Conservation (phyloP, 2,329 filamentous ascomycete species). For the Stemphylium beticola region DNA sequence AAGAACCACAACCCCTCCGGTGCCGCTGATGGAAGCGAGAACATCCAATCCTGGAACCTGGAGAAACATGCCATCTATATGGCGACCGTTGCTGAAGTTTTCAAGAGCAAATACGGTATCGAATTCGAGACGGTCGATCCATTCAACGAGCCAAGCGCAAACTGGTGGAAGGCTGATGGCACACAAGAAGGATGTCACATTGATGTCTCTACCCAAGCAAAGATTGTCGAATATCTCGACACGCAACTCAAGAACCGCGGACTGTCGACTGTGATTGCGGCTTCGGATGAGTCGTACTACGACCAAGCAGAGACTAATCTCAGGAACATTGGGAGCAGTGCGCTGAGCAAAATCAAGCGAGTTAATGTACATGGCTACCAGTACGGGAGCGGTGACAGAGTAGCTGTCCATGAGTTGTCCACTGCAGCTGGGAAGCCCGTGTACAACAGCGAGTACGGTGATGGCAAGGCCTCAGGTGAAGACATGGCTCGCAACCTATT, state of each 20-base stretch:
- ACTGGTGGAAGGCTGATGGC: conserved; percentile 17
- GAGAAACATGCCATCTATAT: conserved; percentile 15
- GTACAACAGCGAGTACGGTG: conserved; percentile 16
- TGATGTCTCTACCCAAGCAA: conserved; percentile 7
- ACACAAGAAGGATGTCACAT: conserved; percentile 16
- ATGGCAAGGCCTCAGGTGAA: conserved; percentile 4
- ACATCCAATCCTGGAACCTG: conserved; percentile 14
- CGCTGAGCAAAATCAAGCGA: conserved; percentile 8
- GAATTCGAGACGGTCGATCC: conserved; percentile 12
- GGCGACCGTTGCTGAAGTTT: conserved; percentile 10
- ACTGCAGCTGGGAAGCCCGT: conserved; percentile 1
- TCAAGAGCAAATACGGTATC: conserved; percentile 9
- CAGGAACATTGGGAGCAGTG: conserved; percentile 8
- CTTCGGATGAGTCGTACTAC: conserved; percentile 15
- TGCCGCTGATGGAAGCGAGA: conserved; percentile 7
- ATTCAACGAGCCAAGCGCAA: conserved; percentile 14
- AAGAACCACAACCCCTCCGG: conserved; percentile 14
- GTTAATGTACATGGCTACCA: conserved; percentile 15
- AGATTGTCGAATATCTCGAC: conserved; percentile 7
- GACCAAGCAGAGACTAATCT: conserved; percentile 10
- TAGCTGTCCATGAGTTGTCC: conserved; percentile 3
- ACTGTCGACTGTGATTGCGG: conserved; percentile 5
- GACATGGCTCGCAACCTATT: conserved; percentile 6
- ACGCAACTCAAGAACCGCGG: conserved; percentile 6
- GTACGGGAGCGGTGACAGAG: conserved; percentile 6